phyloP scores from a whole-genome alignment of 2,329 filamentous ascomycete genomes.

The Colletotrichum liaoningense region DNA sequence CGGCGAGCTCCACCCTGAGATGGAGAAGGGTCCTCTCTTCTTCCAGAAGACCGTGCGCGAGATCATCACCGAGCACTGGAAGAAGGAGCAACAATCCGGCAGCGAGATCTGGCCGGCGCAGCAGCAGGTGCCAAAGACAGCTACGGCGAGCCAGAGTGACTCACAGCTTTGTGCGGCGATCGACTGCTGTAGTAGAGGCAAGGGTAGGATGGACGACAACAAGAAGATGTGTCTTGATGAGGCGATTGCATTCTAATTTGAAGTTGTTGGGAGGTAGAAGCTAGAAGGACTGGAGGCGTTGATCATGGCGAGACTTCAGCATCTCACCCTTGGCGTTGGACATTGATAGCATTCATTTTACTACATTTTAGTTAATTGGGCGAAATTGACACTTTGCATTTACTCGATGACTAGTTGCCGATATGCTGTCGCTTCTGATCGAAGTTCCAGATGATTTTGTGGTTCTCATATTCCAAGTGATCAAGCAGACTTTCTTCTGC shows the following conservation, averaged over 20 bases:
- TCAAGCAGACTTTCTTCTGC: too few species aligned
- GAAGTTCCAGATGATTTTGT: background rate
- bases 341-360: background rate
- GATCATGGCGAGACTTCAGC: background rate
- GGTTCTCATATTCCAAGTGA: background rate
- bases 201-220: conserved; percentile 32
- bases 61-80: conserved; percentile 57
- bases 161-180: conserved; percentile 48
- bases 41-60: conserved; percentile 66
- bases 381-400: background rate
- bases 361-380: background rate
- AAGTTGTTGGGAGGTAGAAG: background rate
- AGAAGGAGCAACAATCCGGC: conserved; percentile 56
- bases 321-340: conserved; percentile 2
- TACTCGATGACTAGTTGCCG: background rate
- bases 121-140: conserved; percentile 45
- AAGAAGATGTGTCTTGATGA: conserved; percentile 34
- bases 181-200: conserved; percentile 43
- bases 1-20: conserved; percentile 70
- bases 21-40: conserved; percentile 69
- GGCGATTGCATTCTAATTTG: conserved; percentile 36
- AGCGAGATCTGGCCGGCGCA: conserved; percentile 65
- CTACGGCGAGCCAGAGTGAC: conserved; percentile 42
- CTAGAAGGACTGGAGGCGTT: background rate
- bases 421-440: background rate